Evolutionary conservation across 345 rosid species (phyloP).

Genomic region (Melaleuca alternifolia): DNA sequence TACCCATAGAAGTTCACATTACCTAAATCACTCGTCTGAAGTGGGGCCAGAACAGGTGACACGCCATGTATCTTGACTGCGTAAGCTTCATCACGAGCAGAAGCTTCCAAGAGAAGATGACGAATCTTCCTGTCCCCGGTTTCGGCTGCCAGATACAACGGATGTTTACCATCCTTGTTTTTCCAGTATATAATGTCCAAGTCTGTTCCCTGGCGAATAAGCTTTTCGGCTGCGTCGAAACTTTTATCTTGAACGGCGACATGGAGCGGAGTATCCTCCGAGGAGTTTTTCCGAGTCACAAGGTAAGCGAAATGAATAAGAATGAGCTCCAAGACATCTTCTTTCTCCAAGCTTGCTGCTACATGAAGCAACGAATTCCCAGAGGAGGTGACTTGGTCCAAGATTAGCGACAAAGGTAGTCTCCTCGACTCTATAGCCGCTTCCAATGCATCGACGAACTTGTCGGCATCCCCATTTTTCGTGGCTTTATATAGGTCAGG

Average conservation of each 20-base stretch:
- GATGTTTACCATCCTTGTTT: not conserved
- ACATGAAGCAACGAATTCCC: not conserved
- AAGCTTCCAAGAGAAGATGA: not conserved
- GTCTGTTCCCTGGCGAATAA: not conserved
- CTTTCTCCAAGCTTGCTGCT: not conserved
- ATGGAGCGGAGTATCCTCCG: not conserved
- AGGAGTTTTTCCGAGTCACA: not conserved
- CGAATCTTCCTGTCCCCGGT: not conserved
- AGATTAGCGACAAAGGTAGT: not conserved
- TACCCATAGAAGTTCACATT: not conserved
- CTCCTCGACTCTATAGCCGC: fast-evolving
- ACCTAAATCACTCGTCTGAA: fast-evolving
- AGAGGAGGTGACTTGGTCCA: not conserved
- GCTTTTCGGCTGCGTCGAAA: fast-evolving
- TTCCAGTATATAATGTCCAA: not conserved
- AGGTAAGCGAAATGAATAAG: fast-evolving
- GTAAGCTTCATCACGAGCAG: not conserved
- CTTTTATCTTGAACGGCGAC: fast-evolving
- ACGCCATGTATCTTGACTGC: not conserved
- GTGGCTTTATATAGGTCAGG: not conserved
- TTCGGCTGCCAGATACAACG: not conserved
- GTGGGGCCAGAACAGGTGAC: not conserved
- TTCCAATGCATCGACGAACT: not conserved
- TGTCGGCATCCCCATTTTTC: fast-evolving
- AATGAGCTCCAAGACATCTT: not conserved